These are phyloP conservation scores for Suhomyces bribrorum DNA, from an alignment of 1,139 yeast species.

Conservation along the genomic window DNA sequence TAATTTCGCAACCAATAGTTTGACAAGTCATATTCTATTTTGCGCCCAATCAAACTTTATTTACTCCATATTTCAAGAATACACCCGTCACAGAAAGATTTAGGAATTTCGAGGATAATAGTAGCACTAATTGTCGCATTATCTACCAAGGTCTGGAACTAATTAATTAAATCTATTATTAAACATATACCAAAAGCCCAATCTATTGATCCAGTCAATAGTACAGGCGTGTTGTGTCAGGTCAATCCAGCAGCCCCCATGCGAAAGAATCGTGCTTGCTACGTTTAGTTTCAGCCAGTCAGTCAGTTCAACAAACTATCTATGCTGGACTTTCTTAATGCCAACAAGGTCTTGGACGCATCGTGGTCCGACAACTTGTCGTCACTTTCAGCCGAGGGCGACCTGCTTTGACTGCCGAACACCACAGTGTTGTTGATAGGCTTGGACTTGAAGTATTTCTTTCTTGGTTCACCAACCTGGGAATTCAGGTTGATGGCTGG, in stretches of 20 bases:
- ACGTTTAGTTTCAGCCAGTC: neutral
- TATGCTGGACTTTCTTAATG: slow-evolving; percentile 46
- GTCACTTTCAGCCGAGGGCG: slow-evolving; percentile 15
- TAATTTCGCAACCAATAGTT: no score
- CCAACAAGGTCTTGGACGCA: slow-evolving; percentile 45
- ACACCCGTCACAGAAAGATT: no score
- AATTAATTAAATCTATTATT: neutral
- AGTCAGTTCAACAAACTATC: slow-evolving; percentile 41
- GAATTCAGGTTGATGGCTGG: slow-evolving; percentile 33
- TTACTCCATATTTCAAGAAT: no score
- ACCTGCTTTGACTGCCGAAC: slow-evolving; percentile 11
- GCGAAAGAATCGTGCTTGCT: neutral
- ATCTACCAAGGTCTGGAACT: no score
- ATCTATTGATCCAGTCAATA: neutral
- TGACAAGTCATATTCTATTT: no score
- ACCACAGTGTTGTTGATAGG: slow-evolving; percentile 24
- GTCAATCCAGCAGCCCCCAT: neutral
- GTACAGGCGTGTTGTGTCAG: no score
- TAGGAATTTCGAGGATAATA: no score
- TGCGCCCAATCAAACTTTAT: no score
- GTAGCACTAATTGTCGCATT: no score
- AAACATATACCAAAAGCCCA: neutral
- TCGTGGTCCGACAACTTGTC: slow-evolving; percentile 28
- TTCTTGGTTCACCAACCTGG: slow-evolving; percentile 23
- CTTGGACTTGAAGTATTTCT: slow-evolving; percentile 28